Percentiles rank a stretch among this genome's conserved stretches.
These are phyloP conservation scores for Bruguiera hainesii DNA, from an alignment of 441 rosid species.

Conservation along the genomic window DNA sequence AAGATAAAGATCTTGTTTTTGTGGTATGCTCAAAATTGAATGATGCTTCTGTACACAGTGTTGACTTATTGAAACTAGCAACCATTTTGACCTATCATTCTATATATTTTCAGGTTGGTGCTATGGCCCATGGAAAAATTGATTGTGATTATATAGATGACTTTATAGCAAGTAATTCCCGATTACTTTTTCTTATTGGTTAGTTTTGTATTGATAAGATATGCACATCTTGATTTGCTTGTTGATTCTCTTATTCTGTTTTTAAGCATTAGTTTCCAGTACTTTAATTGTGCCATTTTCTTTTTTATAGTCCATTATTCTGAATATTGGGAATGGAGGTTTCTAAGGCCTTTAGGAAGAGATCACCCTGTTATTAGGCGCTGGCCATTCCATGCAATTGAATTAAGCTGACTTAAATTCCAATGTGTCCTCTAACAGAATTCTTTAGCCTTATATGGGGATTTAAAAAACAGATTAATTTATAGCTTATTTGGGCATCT, in stretches of 20 bases:
- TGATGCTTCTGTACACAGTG: not conserved
- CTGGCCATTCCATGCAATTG: not conserved
- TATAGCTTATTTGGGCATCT: no score
- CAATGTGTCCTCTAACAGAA: no score
- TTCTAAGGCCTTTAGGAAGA: not conserved
- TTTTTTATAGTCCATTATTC: not conserved
- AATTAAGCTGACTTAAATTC: not conserved
- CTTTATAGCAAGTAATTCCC: conserved; percentile 43
- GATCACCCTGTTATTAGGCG: not conserved
- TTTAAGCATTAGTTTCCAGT: not conserved
- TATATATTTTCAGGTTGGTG: conserved; percentile 55
- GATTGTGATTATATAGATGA: conserved; percentile 67
- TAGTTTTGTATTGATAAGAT: not conserved
- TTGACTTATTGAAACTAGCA: not conserved
- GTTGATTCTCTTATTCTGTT: not conserved
- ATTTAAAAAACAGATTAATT: no score
- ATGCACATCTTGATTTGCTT: not conserved
- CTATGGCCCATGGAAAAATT: conserved; percentile 89
- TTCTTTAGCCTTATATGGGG: no score
- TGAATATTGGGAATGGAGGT: not conserved
- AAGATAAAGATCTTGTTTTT: conserved; percentile 64
- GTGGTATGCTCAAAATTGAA: conserved; percentile 49
- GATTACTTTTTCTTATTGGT: not conserved
- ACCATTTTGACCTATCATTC: not conserved
- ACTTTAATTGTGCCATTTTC: not conserved